These are phyloP conservation scores for Tanacetum coccineum DNA, from an alignment of 129 eudicot species.

Conservation along the genomic window DNA sequence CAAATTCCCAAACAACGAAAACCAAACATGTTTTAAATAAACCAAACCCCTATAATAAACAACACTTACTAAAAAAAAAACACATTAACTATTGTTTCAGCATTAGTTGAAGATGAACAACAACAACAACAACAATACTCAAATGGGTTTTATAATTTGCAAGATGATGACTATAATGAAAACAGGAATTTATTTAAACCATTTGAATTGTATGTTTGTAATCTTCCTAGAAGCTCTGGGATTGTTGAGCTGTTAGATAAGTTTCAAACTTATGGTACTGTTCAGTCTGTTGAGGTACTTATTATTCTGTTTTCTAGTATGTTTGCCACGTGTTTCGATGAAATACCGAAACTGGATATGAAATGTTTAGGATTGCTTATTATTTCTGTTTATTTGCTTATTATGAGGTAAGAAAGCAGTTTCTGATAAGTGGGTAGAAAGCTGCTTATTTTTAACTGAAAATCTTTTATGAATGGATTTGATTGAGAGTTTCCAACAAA, in stretches of 20 bases:
- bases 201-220: conserved; percentile 41
- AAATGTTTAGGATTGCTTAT: too few species aligned
- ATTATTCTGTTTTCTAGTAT: too few species aligned
- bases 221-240: conserved; percentile 41
- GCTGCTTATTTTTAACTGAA: too few species aligned
- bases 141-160: conserved; percentile 18
- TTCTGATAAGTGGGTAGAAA: too few species aligned
- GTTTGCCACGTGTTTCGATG: conserved; percentile 17
- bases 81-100: background rate
- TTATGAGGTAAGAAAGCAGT: too few species aligned
- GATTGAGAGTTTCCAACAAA: too few species aligned
- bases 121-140: conserved; percentile 15
- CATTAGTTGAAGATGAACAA: conserved; percentile 23
- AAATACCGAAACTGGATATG: conserved; percentile 15
- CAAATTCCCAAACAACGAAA: too few species aligned
- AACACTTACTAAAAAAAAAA: too few species aligned
- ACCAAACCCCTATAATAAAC: too few species aligned
- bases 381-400: too few species aligned
- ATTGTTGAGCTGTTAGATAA: conserved; percentile 30
- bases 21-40: too few species aligned
- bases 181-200: conserved; percentile 26
- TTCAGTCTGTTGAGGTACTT: conserved; percentile 47
- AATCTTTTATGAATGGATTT: too few species aligned
- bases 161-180: conserved; percentile 23
- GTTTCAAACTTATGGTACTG: conserved; percentile 40